phyloP scores from a whole-genome alignment of 306 rosid genomes.

The Lablab purpureus region DNA sequence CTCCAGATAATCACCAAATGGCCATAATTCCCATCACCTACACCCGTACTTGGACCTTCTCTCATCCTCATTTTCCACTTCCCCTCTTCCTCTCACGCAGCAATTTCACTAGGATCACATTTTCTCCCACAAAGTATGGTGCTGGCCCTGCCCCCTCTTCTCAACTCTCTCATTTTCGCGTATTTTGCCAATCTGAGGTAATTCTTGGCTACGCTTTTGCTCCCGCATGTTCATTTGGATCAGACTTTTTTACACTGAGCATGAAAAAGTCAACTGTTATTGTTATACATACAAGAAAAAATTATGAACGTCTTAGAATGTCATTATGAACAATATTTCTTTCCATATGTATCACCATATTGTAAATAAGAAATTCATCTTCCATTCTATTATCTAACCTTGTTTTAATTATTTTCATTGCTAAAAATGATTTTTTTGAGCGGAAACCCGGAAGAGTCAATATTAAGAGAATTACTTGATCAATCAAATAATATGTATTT shows the following conservation, averaged over 20 bases:
- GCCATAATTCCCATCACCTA: conserved; percentile 35
- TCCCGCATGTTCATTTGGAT: neutral
- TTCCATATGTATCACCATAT: too few relatives aligned
- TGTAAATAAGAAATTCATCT: too few relatives aligned
- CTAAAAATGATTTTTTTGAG: too few relatives aligned
- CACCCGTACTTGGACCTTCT: conserved; percentile 38
- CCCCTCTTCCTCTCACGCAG: conserved; percentile 40
- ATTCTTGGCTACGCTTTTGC: conserved; percentile 28
- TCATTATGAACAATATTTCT: too few relatives aligned
- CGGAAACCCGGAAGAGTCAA: too few relatives aligned
- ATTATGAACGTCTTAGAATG: neutral
- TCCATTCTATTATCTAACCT: too few relatives aligned
- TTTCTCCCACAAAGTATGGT: conserved; percentile 27
- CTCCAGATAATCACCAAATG: conserved; percentile 37
- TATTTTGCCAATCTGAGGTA: conserved; percentile 67
- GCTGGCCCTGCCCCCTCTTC: conserved; percentile 37
- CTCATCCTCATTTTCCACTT: conserved; percentile 40
- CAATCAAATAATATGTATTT: too few relatives aligned
- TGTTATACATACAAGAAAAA: neutral
- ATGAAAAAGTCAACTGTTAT: neutral
- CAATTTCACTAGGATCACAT: conserved; percentile 23
- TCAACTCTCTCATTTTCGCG: conserved; percentile 44
- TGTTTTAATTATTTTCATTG: too few relatives aligned
- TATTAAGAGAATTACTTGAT: neutral
- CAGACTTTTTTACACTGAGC: neutral